Conservation (phyloP, 2,329 filamentous ascomycete genomes). For the Fusarium guadeloupense region DNA sequence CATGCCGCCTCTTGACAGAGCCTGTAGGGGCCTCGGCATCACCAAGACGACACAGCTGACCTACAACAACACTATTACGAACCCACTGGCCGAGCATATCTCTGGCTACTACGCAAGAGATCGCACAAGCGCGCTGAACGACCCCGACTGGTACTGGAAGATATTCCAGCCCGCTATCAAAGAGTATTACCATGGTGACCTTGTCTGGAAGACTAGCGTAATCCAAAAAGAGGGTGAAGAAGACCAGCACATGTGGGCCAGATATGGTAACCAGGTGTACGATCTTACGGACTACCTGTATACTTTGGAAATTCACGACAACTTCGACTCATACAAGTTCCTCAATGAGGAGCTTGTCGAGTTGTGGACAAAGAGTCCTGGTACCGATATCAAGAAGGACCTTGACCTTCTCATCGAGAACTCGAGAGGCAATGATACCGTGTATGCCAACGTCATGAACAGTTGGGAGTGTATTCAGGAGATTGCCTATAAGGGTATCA, state of each 20-base stretch:
- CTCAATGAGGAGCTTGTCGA: constrained; percentile 73
- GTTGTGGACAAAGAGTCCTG: constrained; percentile 78
- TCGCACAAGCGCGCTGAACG: constrained; percentile 64
- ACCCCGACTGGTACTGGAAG: constrained; percentile 79
- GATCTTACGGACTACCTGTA: constrained; percentile 93
- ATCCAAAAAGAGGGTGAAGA: constrained; percentile 73
- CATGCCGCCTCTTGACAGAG: constrained; percentile 75
- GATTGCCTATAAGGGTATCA: constrained; percentile 81
- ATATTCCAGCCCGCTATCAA: constrained; percentile 81
- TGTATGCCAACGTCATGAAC: constrained; percentile 63
- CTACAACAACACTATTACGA: constrained; percentile 70
- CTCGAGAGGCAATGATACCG: constrained; percentile 60
- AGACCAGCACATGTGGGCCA: constrained; percentile 79
- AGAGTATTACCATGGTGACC: constrained; percentile 85
- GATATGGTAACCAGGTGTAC: constrained; percentile 79
- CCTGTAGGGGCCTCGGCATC: constrained; percentile 78
- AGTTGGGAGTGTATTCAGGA: constrained; percentile 84
- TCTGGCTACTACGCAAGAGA: constrained; percentile 71
- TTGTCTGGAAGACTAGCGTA: constrained; percentile 73
- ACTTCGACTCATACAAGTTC: constrained; percentile 71
- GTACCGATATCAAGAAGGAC: constrained; percentile 76
- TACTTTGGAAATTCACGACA: constrained; percentile 69
- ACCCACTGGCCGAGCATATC: constrained; percentile 67
- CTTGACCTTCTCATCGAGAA: constrained; percentile 66
- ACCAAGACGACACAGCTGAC: constrained; percentile 64